Percentiles rank a stretch among this genome's conserved stretches.
These are phyloP conservation scores for Neonectria coccinea DNA, from an alignment of 2,329 filamentous ascomycete species.

Conservation along the genomic window DNA sequence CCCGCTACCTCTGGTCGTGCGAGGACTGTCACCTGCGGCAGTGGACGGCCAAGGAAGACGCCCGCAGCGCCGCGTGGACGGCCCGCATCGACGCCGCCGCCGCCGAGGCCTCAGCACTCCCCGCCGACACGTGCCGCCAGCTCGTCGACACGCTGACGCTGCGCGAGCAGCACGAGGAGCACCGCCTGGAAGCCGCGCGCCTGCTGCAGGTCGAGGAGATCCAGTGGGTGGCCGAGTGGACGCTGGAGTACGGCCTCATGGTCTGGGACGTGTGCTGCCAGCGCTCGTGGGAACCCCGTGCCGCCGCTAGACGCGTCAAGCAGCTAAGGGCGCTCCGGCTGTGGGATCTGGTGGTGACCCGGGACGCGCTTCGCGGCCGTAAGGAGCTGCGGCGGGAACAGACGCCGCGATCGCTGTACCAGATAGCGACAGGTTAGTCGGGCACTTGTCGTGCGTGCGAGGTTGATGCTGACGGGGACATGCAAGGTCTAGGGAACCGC, in stretches of 20 bases:
- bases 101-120: background rate
- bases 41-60: constrained; percentile 21
- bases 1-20: constrained; percentile 46
- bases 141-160: constrained; percentile 17
- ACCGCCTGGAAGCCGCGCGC: constrained; percentile 17
- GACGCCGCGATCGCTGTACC: constrained; percentile 18
- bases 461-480: constrained; percentile 3
- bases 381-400: constrained; percentile 33
- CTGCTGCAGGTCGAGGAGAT: constrained; percentile 41
- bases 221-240: constrained; percentile 45
- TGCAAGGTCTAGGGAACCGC: background rate
- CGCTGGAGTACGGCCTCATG: constrained; percentile 42
- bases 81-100: constrained; percentile 1
- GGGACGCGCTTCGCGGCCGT: constrained; percentile 32
- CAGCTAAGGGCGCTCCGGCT: constrained; percentile 30
- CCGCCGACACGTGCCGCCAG: constrained; percentile 1
- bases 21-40: constrained; percentile 41
- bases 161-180: constrained; percentile 27
- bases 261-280: constrained; percentile 35
- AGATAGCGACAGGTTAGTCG: constrained; percentile 23
- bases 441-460: background rate
- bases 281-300: background rate
- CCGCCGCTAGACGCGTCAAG: constrained; percentile 28
- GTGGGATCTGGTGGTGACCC: constrained; percentile 42
- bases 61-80: constrained; percentile 27